Evolutionary conservation across 768 basidiomycete genomes (phyloP).

Genomic region (Russula earlei): DNA sequence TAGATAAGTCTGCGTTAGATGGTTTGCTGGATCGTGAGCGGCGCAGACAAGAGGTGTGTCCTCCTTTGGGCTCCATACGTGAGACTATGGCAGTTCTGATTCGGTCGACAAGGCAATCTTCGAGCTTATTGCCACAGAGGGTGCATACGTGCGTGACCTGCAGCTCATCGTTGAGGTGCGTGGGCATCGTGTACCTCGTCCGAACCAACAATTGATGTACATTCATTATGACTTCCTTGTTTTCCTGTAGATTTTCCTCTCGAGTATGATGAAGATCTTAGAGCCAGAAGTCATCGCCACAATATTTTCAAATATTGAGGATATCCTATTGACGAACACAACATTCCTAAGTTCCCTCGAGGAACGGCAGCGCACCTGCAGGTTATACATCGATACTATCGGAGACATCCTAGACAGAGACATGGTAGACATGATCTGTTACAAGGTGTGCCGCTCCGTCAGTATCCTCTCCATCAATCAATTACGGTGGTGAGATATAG

Average conservation of each 20-base stretch:
- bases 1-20: constrained; percentile 75
- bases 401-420: constrained; percentile 75
- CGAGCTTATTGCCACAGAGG: constrained; percentile 88
- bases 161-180: constrained; percentile 86
- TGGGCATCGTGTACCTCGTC: background rate
- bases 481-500: constrained; percentile 28
- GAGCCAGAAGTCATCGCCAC: constrained; percentile 69
- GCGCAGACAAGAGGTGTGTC: constrained; percentile 72
- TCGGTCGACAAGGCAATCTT: constrained; percentile 63
- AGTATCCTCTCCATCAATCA: background rate
- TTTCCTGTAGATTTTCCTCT: constrained; percentile 68
- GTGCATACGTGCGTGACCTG: constrained; percentile 80
- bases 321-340: constrained; percentile 82
- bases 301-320: constrained; percentile 91
- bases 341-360: constrained; percentile 83
- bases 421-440: constrained; percentile 69
- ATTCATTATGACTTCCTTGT: background rate
- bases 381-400: constrained; percentile 84
- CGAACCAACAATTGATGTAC: background rate
- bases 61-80: background rate
- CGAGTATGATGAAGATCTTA: constrained; percentile 60
- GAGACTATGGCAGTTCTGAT: background rate
- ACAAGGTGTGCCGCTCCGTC: constrained; percentile 46
- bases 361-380: constrained; percentile 80
- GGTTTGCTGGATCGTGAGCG: constrained; percentile 73